phyloP scores from a whole-genome alignment of 192 early-diverging fungal genomes.

The Coemansia biformis region DNA sequence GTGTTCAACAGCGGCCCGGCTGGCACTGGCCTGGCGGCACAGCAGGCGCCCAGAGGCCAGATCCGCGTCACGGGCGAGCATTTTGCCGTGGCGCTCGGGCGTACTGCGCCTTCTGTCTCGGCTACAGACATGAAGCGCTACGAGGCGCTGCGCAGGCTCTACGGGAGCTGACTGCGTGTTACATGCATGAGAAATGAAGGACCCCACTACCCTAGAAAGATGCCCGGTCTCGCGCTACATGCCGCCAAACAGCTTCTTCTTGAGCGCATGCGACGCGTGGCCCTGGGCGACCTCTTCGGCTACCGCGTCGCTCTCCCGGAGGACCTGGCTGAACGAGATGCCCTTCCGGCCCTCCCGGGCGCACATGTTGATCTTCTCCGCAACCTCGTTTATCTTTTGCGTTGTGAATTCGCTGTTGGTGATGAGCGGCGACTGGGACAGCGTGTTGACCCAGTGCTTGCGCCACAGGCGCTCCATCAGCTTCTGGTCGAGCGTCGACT shows the following conservation, averaged over 20 bases:
- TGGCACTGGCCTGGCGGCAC: too few species aligned
- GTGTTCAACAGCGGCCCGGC: slow-evolving; percentile 13
- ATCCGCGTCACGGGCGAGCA: slow-evolving; percentile 46
- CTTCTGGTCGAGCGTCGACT: slow-evolving; percentile 79
- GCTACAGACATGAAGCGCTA: slow-evolving; percentile 50
- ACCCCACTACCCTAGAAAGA: too few species aligned
- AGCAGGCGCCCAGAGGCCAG: not conserved
- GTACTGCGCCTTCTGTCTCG: slow-evolving; percentile 77
- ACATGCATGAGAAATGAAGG: too few species aligned
- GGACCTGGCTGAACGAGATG: slow-evolving; percentile 22
- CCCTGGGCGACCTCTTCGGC: slow-evolving; percentile 41
- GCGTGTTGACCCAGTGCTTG: slow-evolving; percentile 96
- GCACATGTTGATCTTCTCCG: slow-evolving; percentile 31
- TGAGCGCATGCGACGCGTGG: slow-evolving; percentile 33
- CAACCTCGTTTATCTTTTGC: slow-evolving; percentile 39
- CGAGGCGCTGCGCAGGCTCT: slow-evolving; percentile 40
- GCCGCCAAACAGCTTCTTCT: slow-evolving; percentile 35
- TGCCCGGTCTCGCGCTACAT: too few species aligned
- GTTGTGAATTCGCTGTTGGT: slow-evolving; percentile 56
- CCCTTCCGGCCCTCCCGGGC: slow-evolving; percentile 23
- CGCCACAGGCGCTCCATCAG: slow-evolving; percentile 92
- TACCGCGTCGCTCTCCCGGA: slow-evolving; percentile 41
- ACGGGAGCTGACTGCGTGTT: slow-evolving; percentile 11
- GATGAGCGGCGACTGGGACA: slow-evolving; percentile 86
- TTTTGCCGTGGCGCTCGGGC: slow-evolving; percentile 77